phyloP scores from a whole-genome alignment of 371 early-diverging fungal genomes.

The Rhizopus arrhizus region DNA sequence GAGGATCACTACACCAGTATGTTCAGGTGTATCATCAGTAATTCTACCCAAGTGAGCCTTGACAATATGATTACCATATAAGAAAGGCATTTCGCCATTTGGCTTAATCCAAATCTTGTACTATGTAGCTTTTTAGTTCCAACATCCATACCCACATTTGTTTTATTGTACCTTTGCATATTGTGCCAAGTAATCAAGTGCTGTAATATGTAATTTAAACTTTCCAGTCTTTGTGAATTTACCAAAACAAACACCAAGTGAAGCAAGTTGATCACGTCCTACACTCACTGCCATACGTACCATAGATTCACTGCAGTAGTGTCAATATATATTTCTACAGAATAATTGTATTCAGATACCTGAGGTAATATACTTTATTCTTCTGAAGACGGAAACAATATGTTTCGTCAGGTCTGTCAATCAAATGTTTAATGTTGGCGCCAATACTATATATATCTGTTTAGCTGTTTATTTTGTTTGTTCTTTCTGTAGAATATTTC shows the following conservation, averaged over 20 bases:
- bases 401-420: slow-evolving; percentile 93
- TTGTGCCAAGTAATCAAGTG: slow-evolving; percentile 90
- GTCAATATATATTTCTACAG: not conserved
- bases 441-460: slow-evolving; percentile 72
- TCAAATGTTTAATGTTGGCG: slow-evolving; percentile 90
- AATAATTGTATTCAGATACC: slow-evolving; percentile 44
- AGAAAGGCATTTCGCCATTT: slow-evolving; percentile 98
- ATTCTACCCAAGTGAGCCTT: slow-evolving; percentile 97
- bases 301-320: slow-evolving; percentile 73
- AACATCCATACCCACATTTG: not conserved
- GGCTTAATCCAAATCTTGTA: slow-evolving; percentile 95
- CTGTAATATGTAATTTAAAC: slow-evolving; percentile 95
- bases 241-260: slow-evolving; percentile 96
- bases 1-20: slow-evolving; percentile 95
- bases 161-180: slow-evolving; percentile 79
- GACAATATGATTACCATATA: slow-evolving; percentile 99
- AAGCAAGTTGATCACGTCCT: slow-evolving; percentile 86
- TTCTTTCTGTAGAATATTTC: not conserved
- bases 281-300: slow-evolving; percentile 86
- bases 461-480: not conserved
- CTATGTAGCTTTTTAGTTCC: slow-evolving; percentile 11
- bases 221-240: slow-evolving; percentile 98
- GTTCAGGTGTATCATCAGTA: slow-evolving; percentile 97
- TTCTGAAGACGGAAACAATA: slow-evolving; percentile 95
- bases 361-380: slow-evolving; percentile 93